Percentiles rank a stretch among this genome's conserved stretches.
Conservation (phyloP, 2,329 filamentous ascomycete genomes). For the Pyrenophora tritici-repentis region DNA sequence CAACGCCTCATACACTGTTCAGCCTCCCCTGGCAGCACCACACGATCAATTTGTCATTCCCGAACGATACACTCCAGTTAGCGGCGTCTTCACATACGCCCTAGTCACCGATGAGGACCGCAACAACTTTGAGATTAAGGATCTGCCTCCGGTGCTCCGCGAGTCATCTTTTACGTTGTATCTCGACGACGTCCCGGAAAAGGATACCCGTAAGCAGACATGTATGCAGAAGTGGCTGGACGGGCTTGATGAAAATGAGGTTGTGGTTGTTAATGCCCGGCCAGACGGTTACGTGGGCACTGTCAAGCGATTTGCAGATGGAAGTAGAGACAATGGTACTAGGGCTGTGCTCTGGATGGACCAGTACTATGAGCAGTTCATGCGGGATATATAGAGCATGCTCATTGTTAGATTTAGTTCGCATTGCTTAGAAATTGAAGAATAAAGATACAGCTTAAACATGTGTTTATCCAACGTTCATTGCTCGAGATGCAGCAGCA, state of each 20-base stretch:
- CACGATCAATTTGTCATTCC: slow-evolving; percentile 70
- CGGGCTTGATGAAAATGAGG: slow-evolving; percentile 59
- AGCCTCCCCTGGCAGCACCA: slow-evolving; percentile 61
- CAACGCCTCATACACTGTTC: slow-evolving; percentile 64
- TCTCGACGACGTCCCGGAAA: slow-evolving; percentile 66
- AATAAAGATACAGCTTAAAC: background rate
- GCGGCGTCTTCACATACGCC: slow-evolving; percentile 69
- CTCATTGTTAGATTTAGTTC: background rate
- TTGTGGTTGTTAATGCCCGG: slow-evolving; percentile 69
- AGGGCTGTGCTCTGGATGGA: slow-evolving; percentile 55
- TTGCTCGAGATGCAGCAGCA: too few relatives aligned
- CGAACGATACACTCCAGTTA: slow-evolving; percentile 70
- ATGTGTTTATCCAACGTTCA: too few relatives aligned
- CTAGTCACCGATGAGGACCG: slow-evolving; percentile 68
- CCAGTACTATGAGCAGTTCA: slow-evolving; percentile 56
- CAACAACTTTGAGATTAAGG: slow-evolving; percentile 66
- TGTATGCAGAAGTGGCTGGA: slow-evolving; percentile 75
- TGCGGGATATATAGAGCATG: slow-evolving; percentile 36
- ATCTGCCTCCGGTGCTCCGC: slow-evolving; percentile 66
- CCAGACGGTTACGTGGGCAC: slow-evolving; percentile 76
- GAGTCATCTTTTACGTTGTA: slow-evolving; percentile 74
- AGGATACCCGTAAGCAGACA: slow-evolving; percentile 55
- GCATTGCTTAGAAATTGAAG: slow-evolving; percentile 2
- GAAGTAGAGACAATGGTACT: slow-evolving; percentile 35
- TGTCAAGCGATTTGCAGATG: slow-evolving; percentile 53